Base-by-base conservation (phyloP, 257 asterid genomes). In the Solanum neorickii region DNA sequence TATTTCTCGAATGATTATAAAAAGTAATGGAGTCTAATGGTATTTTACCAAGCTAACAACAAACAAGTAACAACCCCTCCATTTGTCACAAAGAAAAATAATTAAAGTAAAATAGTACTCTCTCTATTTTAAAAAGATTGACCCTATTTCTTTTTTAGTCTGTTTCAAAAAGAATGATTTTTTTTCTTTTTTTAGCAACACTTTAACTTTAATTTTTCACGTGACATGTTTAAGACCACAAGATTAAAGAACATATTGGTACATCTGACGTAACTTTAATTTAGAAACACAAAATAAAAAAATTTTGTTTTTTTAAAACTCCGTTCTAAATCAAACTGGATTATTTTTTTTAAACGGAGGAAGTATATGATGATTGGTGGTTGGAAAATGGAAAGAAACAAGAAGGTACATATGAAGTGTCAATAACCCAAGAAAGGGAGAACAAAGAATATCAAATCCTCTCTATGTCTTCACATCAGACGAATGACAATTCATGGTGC, bases 341-440 rank as follows among this genome's bases (percentile, higher is more conserved):
- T 31, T 31, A 31, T 31, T 31, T 35, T 31, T 31, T 31, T 31
- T 31, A 29, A 29, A 33, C 35, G 35, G 5, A 33, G 5, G 5
- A 0, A 29, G 15, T 78, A 31, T 29, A 87, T 89, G 73, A 87
- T 89, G 56, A 90, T 90, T 90, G 87, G 94, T 90, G 85, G 94
- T 89, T 90, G 90, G 88, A 86, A 68, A 39, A 88, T 82, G 90
- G 87, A 87, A 88, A 88, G 44, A 90, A 89, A 90, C 88, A 90
- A 93, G 46, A 87, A 82, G 44, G 86, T 87, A 90, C 65, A 87
- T 83, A 86, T 87, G 60, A 88, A 86, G 88, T 87, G 78, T 37
- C 88, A 88, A 46, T 78, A 9, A 89, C 86, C 89, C 87, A 60
- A 74, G 52, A 82, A 82, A 86, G 86, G 7, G 70, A 88, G 89